Evolutionary conservation across 108 stramenopile species (phyloP), one percentile per base, ranked within the genome.

Genomic region (Cyclotella atomus): DNA sequence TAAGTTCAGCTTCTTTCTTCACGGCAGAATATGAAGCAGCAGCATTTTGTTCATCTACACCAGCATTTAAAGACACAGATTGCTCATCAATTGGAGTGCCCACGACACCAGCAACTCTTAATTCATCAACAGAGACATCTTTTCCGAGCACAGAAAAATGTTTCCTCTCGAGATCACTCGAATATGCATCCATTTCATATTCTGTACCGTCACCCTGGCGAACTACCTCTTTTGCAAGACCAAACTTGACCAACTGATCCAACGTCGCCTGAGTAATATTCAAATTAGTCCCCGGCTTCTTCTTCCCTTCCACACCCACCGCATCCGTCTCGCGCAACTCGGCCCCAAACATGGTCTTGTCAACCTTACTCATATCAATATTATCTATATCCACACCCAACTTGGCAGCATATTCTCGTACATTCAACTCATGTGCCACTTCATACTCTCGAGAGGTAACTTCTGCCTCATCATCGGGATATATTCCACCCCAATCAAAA

Each of bases 321-420:
- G 9, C 25, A 64, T 6, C 14, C 2, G 38, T 43, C n/a, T 46
- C 45, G 1, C 56, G 23, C 66, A 94, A 63, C 25, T 88, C 89
- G 0, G 87, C 79, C 4, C 81, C 83, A 77, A 95, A 95, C 91
- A 95, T 92, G 53, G 70, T 86, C 60, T 92, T 91, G 59, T 95
- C 89, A 24, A 95, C 94, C 66, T 90, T 77, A 23, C 75, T 86
- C 91, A 92, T 92, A 66, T 95, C 87, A 33, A 95, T 79, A 73
- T 95, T 95, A 70, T 95, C 94, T 76, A 95, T 88, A 67, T 95
- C 91, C 15, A 95, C 94, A 2, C 94, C 94, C 59, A 95, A 60
- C 56, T 76, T 85, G 0, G 85, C 77, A 3, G 91, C 91, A 68
- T 95, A 95, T 30, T 95, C 90, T 27, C 79, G 70, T 5, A 95